Base-by-base conservation (phyloP, 1,139 yeast species). In the Hanseniaspora uvarum region DNA sequence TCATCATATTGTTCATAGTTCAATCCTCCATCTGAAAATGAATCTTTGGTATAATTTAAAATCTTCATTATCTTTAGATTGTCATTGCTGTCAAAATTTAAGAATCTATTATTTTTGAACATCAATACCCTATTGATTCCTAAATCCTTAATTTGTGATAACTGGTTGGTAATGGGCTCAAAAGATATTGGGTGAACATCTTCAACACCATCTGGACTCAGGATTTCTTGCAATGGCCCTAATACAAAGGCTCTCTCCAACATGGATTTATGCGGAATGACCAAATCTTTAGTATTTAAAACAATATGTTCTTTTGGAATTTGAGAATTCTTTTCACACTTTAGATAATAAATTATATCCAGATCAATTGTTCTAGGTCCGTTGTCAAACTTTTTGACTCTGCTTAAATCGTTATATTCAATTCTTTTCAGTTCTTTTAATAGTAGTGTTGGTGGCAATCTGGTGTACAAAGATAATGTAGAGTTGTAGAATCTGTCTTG, bases 281-380 rank as follows among this genome's bases (percentile, higher is more conserved):
- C 77, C 61, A 92, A 74, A 49, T 78, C 75, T 0, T 75, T 71
- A 1, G 78, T 72, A 63, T 83, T 83, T 1, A 72, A 57, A 10
- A 66, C 28, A 8, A 64, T 54, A 43, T 61, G 61, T 12, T 63
- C 60, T 16, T 39, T 39, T 14, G 43, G 30, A 23, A 23, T 24
- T 5, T n/a, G 1, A 5, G 30, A 23, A 18, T 39, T n/a, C 7
- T 23, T n/a, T 3, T 59, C 62, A 12, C 62, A 62, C 38, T 62
- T 59, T 16, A 59, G 37, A 61, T 80, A 88, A 24, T 92, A 69
- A 14, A 92, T 62, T 23, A 92, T 86, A 67, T 92, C 99, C 56
- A 92, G 74, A 63, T 92, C 99, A 55, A 92, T 86, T 10, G 84
- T 71, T 56, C 99, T 73, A 6, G 98, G 98, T 0, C 98, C 96